Evolutionary conservation across 1,284 basidiomycete genomes (phyloP).

Genomic region (Papiliotrema laurentii): DNA sequence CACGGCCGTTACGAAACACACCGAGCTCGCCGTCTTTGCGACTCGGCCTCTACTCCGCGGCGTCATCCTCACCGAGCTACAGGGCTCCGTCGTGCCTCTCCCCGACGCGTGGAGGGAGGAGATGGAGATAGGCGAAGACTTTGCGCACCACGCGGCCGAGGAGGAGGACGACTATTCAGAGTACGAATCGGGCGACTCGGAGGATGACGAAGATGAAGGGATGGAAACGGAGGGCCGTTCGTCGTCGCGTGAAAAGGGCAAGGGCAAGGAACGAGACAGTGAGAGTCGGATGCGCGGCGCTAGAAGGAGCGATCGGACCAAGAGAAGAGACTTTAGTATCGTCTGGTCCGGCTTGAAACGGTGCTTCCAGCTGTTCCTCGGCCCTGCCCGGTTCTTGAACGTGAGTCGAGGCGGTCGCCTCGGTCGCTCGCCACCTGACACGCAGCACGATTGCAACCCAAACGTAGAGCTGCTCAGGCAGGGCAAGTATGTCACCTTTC

Average conservation of each 20-base stretch:
- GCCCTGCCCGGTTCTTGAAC: constrained; percentile 47
- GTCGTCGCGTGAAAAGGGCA: constrained; percentile 1
- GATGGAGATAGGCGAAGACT: constrained; percentile 40
- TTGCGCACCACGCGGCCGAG: constrained; percentile 23
- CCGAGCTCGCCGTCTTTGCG: constrained; percentile 44
- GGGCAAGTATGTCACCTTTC: constrained; percentile 41
- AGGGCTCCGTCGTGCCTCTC: constrained; percentile 38
- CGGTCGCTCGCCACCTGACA: too few relatives aligned
- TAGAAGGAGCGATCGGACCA: constrained; percentile 32
- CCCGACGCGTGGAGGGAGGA: constrained; percentile 39
- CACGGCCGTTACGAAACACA: constrained; percentile 34
- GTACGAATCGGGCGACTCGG: constrained; percentile 12
- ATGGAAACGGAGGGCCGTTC: background rate
- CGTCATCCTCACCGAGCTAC: constrained; percentile 32
- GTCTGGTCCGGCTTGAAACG: constrained; percentile 39
- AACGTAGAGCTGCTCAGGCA: constrained; percentile 42
- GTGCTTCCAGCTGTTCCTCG: constrained; percentile 44
- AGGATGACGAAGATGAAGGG: constrained; percentile 7
- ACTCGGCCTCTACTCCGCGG: constrained; percentile 30
- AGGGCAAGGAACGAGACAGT: constrained; percentile 9
- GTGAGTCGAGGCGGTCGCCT: constrained; percentile 34
- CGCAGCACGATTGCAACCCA: constrained; percentile 46
- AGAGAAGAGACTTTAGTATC: constrained; percentile 45
- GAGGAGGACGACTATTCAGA: constrained; percentile 22
- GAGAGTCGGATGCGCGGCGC: constrained; percentile 11